Evolutionary conservation across 495 filamentous ascomycete species (phyloP).

Genomic region (Penicillium daleae): DNA sequence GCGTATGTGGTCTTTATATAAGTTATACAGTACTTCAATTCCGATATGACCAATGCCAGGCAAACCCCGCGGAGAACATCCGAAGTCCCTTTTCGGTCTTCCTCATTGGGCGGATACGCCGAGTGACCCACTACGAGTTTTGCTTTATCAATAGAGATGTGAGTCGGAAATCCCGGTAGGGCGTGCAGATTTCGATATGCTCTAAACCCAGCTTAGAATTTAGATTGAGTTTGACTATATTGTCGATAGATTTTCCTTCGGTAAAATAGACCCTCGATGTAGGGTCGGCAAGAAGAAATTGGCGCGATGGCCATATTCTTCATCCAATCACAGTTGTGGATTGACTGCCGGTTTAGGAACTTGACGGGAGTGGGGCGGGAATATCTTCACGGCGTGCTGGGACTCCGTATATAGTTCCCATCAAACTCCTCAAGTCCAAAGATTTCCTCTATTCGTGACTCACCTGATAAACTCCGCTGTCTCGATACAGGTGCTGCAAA

Average conservation of each 20-base stretch:
- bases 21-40: conserved; percentile 4
- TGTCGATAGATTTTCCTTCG: not conserved
- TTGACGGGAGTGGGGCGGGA: conserved; percentile 31
- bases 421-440: not conserved
- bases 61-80: not conserved
- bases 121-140: not conserved
- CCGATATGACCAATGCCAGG: not conserved
- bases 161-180: not conserved
- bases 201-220: not conserved
- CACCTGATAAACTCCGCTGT: not conserved
- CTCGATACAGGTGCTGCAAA: not conserved
- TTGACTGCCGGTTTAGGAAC: conserved; percentile 27
- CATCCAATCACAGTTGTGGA: conserved; percentile 11
- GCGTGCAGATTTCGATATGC: not conserved
- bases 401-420: not conserved
- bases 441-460: not conserved
- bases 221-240: not conserved
- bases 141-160: not conserved
- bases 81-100: not conserved
- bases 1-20: conserved; percentile 5
- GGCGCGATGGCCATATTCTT: not conserved
- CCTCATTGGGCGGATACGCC: not conserved
- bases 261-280: not conserved
- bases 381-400: not conserved
- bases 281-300: not conserved